Percentiles rank a stretch among this genome's conserved stretches.
These are phyloP conservation scores for Serendipita sp. DNA, from an alignment of 768 basidiomycete genomes.

Conservation along the genomic window DNA sequence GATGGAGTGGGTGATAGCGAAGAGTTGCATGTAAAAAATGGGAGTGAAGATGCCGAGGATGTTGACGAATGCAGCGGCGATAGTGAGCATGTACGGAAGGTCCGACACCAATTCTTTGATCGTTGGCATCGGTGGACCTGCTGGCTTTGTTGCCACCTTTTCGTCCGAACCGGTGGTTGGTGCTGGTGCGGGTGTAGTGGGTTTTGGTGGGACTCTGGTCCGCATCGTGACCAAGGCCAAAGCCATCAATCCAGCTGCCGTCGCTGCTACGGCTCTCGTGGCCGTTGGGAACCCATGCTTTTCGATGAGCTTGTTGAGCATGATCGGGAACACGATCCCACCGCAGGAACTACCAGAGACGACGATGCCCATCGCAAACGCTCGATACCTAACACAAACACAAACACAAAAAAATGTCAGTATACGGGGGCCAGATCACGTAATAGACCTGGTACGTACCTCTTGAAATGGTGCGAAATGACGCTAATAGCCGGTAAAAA, in stretches of 20 bases:
- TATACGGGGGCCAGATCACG: too few species aligned
- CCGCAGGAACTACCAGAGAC: constrained; percentile 23
- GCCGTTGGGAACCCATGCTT: constrained; percentile 9
- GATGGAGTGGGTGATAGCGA: constrained; percentile 7
- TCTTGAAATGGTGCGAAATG: constrained; percentile 30
- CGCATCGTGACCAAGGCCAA: constrained; percentile 20
- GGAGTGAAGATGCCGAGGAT: background rate
- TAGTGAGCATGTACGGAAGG: constrained; percentile 5
- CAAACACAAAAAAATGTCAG: too few species aligned
- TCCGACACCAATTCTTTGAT: constrained; percentile 8
- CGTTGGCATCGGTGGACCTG: background rate
- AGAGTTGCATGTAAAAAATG: constrained; percentile 12
- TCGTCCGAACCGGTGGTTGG: too few species aligned
- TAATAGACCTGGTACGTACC: constrained; percentile 10
- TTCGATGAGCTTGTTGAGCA: constrained; percentile 19
- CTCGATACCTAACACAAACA: constrained; percentile 11
- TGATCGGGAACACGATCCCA: constrained; percentile 19
- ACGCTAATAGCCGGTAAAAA: constrained; percentile 35
- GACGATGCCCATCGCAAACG: constrained; percentile 28
- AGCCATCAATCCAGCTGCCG: constrained; percentile 23
- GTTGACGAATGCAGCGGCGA: background rate
- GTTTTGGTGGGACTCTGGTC: constrained; percentile 22
- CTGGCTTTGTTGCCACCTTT: background rate
- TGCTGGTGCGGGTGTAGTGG: constrained; percentile 23
- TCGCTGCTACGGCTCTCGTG: constrained; percentile 12